Evolutionary conservation across 257 asterid genomes (phyloP).

Genomic region (Verbascum thapsus): DNA sequence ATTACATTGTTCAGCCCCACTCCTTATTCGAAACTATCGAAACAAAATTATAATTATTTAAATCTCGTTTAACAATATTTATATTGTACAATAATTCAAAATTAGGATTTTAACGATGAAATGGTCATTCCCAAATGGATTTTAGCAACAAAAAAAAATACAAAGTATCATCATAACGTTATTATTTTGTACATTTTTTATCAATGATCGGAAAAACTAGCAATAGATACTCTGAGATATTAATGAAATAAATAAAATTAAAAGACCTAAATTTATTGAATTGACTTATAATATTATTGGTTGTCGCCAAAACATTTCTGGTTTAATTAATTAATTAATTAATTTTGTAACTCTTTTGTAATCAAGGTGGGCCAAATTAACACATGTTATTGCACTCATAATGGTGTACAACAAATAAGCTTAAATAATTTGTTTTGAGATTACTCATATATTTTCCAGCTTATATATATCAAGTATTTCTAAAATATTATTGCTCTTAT

Average conservation of each 20-base stretch:
- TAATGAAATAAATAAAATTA: constrained; percentile 16
- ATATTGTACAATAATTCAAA: no score
- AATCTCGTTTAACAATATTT: no score
- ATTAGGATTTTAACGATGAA: no score
- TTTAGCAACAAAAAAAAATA: no score
- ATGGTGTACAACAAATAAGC: not conserved
- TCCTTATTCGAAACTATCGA: not conserved
- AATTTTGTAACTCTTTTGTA: not conserved
- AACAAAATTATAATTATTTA: not conserved
- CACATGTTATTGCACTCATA: not conserved
- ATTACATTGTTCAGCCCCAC: constrained; percentile 3
- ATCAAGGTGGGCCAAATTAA: constrained; percentile 23
- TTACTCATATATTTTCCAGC: no score
- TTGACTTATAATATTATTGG: constrained; percentile 31
- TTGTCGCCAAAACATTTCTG: constrained; percentile 19
- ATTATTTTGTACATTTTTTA: not conserved
- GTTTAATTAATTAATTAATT: no score
- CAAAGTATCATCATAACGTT: no score
- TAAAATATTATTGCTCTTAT: no score
- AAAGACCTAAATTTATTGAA: constrained; percentile 12
- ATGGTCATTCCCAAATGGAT: no score
- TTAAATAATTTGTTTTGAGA: not conserved
- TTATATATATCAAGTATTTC: no score
- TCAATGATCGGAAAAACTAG: constrained; percentile 12
- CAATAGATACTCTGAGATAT: constrained; percentile 28